Evolutionary conservation across 192 early-diverging fungal species (phyloP).

Genomic region (Gigaspora rosea): DNA sequence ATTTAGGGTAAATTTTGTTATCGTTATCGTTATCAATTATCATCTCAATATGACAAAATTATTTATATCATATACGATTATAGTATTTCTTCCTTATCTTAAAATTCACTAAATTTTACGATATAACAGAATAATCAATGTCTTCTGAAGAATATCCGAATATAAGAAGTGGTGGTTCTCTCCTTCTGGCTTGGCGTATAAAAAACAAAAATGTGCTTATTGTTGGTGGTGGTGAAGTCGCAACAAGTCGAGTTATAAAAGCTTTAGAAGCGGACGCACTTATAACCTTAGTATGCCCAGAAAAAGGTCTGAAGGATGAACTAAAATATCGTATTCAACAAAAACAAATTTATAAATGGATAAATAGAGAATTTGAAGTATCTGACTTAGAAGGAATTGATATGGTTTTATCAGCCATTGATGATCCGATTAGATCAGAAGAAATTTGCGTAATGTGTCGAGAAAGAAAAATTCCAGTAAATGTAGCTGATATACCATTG

Average conservation of each 20-base stretch:
- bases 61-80: no score
- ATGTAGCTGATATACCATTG: constrained; percentile 89
- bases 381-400: constrained; percentile 57
- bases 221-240: constrained; percentile 86
- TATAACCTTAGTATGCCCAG: constrained; percentile 76
- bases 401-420: constrained; percentile 74
- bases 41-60: no score
- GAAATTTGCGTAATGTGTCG: constrained; percentile 68
- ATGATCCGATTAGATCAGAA: constrained; percentile 69
- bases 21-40: no score
- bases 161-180: constrained; percentile 69
- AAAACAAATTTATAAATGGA: constrained; percentile 54
- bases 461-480: constrained; percentile 77
- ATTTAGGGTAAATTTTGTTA: no score
- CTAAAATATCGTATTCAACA: constrained; percentile 60
- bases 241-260: constrained; percentile 79
- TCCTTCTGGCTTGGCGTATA: constrained; percentile 83
- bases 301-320: constrained; percentile 62
- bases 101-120: no score
- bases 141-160: constrained; percentile 24
- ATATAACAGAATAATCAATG: not conserved
- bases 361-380: constrained; percentile 56
- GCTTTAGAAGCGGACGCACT: constrained; percentile 78
- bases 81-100: no score
- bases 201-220: constrained; percentile 77